phyloP scores from a whole-genome alignment of 495 filamentous ascomycete genomes.

The Daldinia loculata region DNA sequence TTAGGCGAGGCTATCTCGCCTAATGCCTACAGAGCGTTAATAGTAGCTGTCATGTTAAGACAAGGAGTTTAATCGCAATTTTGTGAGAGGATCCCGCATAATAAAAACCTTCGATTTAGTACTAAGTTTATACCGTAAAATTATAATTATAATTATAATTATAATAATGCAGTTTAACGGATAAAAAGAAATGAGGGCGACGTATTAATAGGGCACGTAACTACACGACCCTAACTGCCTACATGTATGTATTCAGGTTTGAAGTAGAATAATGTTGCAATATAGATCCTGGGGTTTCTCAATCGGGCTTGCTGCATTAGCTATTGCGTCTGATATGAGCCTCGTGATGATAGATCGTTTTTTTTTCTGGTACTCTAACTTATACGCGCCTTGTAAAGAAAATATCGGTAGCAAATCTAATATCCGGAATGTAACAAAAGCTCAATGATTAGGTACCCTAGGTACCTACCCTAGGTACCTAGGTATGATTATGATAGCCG shows the following conservation, averaged over 20 bases:
- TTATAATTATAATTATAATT: not conserved
- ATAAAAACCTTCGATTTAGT: not conserved
- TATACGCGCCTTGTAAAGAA: slow-evolving; percentile 15
- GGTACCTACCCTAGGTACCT: too few species aligned
- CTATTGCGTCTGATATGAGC: slow-evolving; percentile 28
- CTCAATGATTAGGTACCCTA: not conserved
- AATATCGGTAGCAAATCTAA: slow-evolving; percentile 7
- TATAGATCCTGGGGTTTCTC: slow-evolving; percentile 21
- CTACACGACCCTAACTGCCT: not conserved
- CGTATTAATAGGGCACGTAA: not conserved
- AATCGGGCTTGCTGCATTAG: slow-evolving; percentile 35
- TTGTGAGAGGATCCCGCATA: not conserved
- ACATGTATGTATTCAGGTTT: not conserved
- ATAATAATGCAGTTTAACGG: not conserved
- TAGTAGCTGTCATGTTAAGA: not conserved
- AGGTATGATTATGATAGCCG: not conserved
- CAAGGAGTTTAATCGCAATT: not conserved
- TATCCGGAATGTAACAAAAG: slow-evolving; percentile 7
- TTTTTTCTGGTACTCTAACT: slow-evolving; percentile 5
- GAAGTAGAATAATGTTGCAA: slow-evolving; percentile 25
- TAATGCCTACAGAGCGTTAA: not conserved
- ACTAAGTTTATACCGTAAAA: not conserved
- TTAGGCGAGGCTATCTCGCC: not conserved
- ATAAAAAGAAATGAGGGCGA: slow-evolving; percentile 13
- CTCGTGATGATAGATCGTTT: slow-evolving; percentile 27